Evolutionary conservation across 2,329 filamentous ascomycete species (phyloP).

Genomic region (Orbilia ellipsospora): DNA sequence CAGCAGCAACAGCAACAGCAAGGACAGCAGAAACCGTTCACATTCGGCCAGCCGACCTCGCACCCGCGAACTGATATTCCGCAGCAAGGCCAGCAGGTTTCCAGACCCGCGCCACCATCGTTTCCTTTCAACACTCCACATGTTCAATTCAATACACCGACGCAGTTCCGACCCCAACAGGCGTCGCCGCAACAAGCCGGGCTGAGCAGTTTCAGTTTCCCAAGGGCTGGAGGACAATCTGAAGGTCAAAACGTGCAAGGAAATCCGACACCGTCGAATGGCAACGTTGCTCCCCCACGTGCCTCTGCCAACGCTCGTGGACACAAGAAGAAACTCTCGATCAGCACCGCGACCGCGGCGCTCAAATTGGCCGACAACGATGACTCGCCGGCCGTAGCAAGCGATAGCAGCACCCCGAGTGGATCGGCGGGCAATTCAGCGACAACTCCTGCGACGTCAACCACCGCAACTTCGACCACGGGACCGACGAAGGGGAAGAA

Average conservation of each 20-base stretch:
- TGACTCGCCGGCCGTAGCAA: conserved; percentile 40
- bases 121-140: conserved; percentile 54
- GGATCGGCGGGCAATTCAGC: conserved; percentile 50
- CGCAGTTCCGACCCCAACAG: conserved; percentile 52
- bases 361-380: conserved; percentile 53
- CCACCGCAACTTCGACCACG: conserved; percentile 13
- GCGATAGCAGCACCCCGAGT: conserved; percentile 47
- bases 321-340: conserved; percentile 55
- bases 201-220: conserved; percentile 39
- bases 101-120: conserved; percentile 42
- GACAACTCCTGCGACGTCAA: conserved; percentile 21
- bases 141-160: conserved; percentile 47
- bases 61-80: conserved; percentile 47
- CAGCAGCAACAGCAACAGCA: conserved; percentile 23
- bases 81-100: conserved; percentile 35
- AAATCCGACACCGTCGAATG: conserved; percentile 21
- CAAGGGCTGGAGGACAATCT: conserved; percentile 31
- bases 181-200: conserved; percentile 30
- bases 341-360: conserved; percentile 54
- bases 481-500: conserved; percentile 76
- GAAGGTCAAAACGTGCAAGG: conserved; percentile 38
- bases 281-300: conserved; percentile 26
- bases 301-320: conserved; percentile 33
- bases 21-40: conserved; percentile 31
- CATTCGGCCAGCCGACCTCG: conserved; percentile 47